These are phyloP conservation scores for Rhizopus delemar DNA, from an alignment of 371 early-diverging fungal species.

Conservation along the genomic window DNA sequence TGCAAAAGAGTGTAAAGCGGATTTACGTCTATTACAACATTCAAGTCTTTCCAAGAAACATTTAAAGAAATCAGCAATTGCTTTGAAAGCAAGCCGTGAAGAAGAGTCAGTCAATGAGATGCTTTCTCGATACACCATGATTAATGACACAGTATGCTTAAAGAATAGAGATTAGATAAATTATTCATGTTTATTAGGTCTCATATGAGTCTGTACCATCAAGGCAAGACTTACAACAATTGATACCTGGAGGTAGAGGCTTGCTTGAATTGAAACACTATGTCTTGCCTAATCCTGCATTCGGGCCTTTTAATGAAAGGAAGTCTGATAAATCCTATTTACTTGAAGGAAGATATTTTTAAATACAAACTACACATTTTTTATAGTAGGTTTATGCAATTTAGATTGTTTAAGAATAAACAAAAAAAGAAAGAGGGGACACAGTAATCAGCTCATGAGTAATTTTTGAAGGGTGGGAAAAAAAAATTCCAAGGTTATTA, in stretches of 20 bases:
- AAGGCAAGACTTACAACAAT: slow-evolving; percentile 51
- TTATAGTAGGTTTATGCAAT: no score
- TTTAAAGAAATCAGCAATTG: slow-evolving; percentile 45
- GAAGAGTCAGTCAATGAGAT: slow-evolving; percentile 53
- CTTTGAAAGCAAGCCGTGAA: slow-evolving; percentile 55
- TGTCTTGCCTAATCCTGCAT: slow-evolving; percentile 48
- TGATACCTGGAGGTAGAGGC: slow-evolving; percentile 64
- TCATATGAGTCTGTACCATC: slow-evolving; percentile 56
- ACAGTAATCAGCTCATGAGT: no score
- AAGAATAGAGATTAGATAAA: not conserved
- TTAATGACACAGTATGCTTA: slow-evolving; percentile 59
- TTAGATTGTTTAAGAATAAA: no score
- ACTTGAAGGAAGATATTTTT: slow-evolving; percentile 33
- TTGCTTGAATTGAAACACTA: slow-evolving; percentile 55
- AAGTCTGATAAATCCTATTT: slow-evolving; percentile 25
- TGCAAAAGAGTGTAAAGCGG: slow-evolving; percentile 54
- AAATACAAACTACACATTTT: not conserved
- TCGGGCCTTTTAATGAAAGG: slow-evolving; percentile 42
- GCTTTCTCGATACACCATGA: slow-evolving; percentile 46
- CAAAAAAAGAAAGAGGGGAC: no score
- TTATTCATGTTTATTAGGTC: slow-evolving; percentile 26
- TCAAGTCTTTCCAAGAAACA: slow-evolving; percentile 50
- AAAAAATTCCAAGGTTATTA: no score
- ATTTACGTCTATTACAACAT: slow-evolving; percentile 53
- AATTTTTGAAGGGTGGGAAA: no score